Base-by-base conservation (phyloP, 495 filamentous ascomycete species). In the Aspergillus campestris region DNA sequence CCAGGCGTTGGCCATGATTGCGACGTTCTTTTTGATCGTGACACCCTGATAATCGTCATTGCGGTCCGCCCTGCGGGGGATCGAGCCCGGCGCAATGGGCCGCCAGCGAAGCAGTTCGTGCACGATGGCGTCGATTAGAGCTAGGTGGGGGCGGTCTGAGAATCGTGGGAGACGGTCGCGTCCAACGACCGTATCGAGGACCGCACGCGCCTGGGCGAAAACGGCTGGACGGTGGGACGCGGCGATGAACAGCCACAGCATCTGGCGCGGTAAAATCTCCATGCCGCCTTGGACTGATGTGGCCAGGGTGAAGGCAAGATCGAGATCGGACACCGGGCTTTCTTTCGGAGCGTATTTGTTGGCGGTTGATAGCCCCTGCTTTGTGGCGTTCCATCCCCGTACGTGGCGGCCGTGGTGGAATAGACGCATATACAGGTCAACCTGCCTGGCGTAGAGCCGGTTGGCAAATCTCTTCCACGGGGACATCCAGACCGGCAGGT, bases 1-100 rank as follows among this genome's bases (percentile, higher is more conserved):
- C 75, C 76, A 80, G 51, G 77, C 75, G 47, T 75, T 77, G 0
- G 75, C 73, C 32, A 80, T 61, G 12, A 80, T 52, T 27, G 75
- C 70, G 0, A 69, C 72, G 1, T 67, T 68, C 52, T 74, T 76
- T 38, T 59, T 61, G 46, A 80, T 77, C 39, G 59, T 67, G 18
- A 77, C 66, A 1, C 73, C 75, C 2, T 68, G 53, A 45, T 65
- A 74, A 27, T 67, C 68, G 45, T 75, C 73, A 14, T 76, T 71
- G 0, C 52, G 53, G 38, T 79, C 75, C 0, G 67, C 70, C 35
- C 75, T 64, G 34, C 75, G 75, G 0, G 76, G 76, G 18, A 80
- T 62, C 1, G 59, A 59, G 1, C 53, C 59, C 2, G 61, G 58
- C 0, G 58, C 46, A 15, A 66, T 52, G 10, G 65, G 63, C 5